These are phyloP conservation scores for Thymus mandschuricus DNA, from an alignment of 257 asterid genomes.

Conservation along the genomic window DNA sequence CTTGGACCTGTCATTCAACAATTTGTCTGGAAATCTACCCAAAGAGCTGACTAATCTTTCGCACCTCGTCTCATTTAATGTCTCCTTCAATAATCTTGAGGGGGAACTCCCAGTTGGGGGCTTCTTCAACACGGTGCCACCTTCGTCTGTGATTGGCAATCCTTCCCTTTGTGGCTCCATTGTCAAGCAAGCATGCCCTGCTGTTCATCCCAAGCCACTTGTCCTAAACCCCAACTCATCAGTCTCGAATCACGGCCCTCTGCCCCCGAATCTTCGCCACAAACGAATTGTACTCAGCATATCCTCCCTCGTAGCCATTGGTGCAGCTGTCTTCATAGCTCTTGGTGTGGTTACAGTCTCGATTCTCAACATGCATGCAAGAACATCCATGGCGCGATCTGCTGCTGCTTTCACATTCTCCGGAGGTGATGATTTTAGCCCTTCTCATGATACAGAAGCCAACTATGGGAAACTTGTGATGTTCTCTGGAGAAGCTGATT, in stretches of 20 bases:
- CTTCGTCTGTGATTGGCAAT: slow-evolving; percentile 68
- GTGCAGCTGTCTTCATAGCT: slow-evolving; percentile 82
- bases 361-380: slow-evolving; percentile 69
- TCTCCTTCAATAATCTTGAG: slow-evolving; percentile 68
- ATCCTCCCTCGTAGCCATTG: slow-evolving; percentile 84
- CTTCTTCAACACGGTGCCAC: slow-evolving; percentile 70
- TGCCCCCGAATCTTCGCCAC: slow-evolving; percentile 50
- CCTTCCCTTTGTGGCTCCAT: slow-evolving; percentile 82
- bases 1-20: slow-evolving; percentile 76
- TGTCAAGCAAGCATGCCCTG: slow-evolving; percentile 75
- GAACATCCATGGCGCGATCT: slow-evolving; percentile 52
- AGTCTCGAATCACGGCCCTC: slow-evolving; percentile 48
- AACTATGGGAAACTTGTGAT: slow-evolving; percentile 87
- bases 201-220: slow-evolving; percentile 85
- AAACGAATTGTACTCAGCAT: slow-evolving; percentile 69
- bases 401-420: slow-evolving; percentile 58
- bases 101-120: slow-evolving; percentile 91
- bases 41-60: slow-evolving; percentile 69
- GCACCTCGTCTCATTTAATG: slow-evolving; percentile 59
- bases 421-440: slow-evolving; percentile 71
- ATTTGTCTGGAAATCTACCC: slow-evolving; percentile 67
- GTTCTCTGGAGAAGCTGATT: slow-evolving; percentile 83
- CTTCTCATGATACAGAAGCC: slow-evolving; percentile 64
- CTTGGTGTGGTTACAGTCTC: slow-evolving; percentile 78
- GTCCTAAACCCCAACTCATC: slow-evolving; percentile 87